Conservation (phyloP, 2,329 filamentous ascomycete species). For the Epichloe baconii region DNA sequence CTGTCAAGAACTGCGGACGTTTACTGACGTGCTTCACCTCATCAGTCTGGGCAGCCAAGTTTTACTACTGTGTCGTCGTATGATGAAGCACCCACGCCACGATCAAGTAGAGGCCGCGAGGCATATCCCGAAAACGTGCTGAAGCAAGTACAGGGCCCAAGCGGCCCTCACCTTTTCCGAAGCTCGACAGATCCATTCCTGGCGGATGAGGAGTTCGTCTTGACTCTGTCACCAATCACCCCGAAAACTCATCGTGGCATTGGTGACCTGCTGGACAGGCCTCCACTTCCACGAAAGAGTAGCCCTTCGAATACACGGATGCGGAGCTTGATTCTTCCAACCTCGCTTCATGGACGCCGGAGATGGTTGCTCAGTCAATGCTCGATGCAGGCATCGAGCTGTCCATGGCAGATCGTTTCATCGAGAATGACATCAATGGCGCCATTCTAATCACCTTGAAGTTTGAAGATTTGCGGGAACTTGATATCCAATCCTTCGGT, state of each 20-base stretch:
- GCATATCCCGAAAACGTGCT: constrained; percentile 46
- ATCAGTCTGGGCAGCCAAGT: constrained; percentile 56
- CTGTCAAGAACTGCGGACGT: neutral
- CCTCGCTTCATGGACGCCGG: constrained; percentile 56
- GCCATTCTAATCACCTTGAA: constrained; percentile 80
- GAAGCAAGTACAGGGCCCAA: constrained; percentile 64
- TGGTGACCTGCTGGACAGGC: constrained; percentile 14
- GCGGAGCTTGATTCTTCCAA: constrained; percentile 44
- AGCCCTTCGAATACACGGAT: constrained; percentile 43
- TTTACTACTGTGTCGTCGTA: constrained; percentile 79
- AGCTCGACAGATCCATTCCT: constrained; percentile 40
- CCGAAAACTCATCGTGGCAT: constrained; percentile 41
- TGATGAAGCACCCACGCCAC: constrained; percentile 70
- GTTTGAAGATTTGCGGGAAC: constrained; percentile 73
- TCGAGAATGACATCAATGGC: constrained; percentile 85
- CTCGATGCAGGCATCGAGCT: constrained; percentile 68
- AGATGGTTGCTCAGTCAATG: constrained; percentile 80
- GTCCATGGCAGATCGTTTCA: constrained; percentile 67
- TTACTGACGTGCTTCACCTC: constrained; percentile 6
- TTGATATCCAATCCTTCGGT: constrained; percentile 70
- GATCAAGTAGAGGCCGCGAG: constrained; percentile 46
- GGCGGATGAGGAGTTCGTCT: constrained; percentile 34
- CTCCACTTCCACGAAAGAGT: constrained; percentile 20
- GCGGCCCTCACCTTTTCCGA: constrained; percentile 84
- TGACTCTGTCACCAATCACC: constrained; percentile 63